A percentile compares a stretch with the other conserved stretches of the same genome.
phyloP scores from a whole-genome alignment of 345 rosid species.

The Rhizophora mangle region DNA sequence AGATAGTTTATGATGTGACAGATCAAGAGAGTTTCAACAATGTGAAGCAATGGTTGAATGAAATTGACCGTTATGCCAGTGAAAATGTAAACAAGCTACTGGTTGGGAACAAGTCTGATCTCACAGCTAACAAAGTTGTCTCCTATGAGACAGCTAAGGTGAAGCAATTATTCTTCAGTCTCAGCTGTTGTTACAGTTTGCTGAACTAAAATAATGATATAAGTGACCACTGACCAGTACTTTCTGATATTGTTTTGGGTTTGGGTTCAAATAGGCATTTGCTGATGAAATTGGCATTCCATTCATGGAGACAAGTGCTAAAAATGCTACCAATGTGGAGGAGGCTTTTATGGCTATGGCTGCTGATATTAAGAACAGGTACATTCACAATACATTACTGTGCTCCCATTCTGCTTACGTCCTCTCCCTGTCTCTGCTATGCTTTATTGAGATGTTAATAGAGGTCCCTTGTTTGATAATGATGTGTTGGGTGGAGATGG shows the following conservation, averaged over 20 bases:
- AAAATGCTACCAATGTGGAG: constrained; percentile 65
- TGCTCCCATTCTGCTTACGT: too few species aligned
- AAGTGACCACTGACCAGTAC: background rate
- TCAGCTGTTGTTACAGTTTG: background rate
- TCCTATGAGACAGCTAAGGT: constrained; percentile 81
- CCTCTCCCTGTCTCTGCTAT: too few species aligned
- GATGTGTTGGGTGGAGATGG: too few species aligned
- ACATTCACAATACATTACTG: background rate
- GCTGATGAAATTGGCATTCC: constrained; percentile 79
- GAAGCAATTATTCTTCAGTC: constrained; percentile 4
- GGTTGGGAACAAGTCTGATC: constrained; percentile 70
- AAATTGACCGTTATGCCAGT: constrained; percentile 73
- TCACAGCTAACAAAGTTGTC: constrained; percentile 61
- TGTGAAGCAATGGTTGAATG: constrained; percentile 73
- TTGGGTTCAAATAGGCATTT: constrained; percentile 49
- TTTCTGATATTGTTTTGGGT: background rate
- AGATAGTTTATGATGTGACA: constrained; percentile 82
- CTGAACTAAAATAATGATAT: background rate
- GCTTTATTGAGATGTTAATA: too few species aligned
- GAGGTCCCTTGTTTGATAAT: too few species aligned
- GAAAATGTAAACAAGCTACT: constrained; percentile 75
- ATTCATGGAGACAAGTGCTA: constrained; percentile 79
- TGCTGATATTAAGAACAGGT: constrained; percentile 68
- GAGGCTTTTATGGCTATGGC: constrained; percentile 87
- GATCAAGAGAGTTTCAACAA: constrained; percentile 81